Evolutionary conservation across 345 rosid species (phyloP).

Genomic region (Turritis glabra): DNA sequence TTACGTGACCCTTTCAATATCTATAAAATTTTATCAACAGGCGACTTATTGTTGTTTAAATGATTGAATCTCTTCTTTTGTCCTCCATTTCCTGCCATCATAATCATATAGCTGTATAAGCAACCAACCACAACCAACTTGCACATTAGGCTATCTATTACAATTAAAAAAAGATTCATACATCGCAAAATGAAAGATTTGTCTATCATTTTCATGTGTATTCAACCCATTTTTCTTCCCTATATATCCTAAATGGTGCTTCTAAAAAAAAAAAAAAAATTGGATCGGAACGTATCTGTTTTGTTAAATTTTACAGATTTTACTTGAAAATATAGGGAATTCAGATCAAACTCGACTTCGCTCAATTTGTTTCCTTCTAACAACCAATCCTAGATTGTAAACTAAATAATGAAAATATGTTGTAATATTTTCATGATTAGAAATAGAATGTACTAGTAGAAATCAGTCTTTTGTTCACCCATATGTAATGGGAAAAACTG

Average conservation of each 20-base stretch:
- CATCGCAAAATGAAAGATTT: not conserved
- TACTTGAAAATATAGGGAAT: not conserved
- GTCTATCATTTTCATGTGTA: too few relatives aligned
- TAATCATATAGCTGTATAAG: not conserved
- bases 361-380: not conserved
- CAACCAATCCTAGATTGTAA: too few relatives aligned
- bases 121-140: not conserved
- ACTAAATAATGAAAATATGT: too few relatives aligned
- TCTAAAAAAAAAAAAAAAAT: too few relatives aligned
- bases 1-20: not conserved
- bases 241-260: too few relatives aligned
- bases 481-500: too few relatives aligned
- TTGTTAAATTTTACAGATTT: not conserved
- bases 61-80: not conserved
- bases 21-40: not conserved
- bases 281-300: too few relatives aligned
- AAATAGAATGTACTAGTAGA: too few relatives aligned
- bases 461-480: too few relatives aligned
- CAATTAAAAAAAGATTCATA: not conserved
- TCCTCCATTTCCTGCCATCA: not conserved
- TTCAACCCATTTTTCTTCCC: too few relatives aligned
- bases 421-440: not conserved
- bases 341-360: not conserved
- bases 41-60: not conserved
- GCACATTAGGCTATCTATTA: not conserved